These are phyloP conservation scores for Dipteronia sinensis DNA, from an alignment of 345 rosid species.

Conservation along the genomic window DNA sequence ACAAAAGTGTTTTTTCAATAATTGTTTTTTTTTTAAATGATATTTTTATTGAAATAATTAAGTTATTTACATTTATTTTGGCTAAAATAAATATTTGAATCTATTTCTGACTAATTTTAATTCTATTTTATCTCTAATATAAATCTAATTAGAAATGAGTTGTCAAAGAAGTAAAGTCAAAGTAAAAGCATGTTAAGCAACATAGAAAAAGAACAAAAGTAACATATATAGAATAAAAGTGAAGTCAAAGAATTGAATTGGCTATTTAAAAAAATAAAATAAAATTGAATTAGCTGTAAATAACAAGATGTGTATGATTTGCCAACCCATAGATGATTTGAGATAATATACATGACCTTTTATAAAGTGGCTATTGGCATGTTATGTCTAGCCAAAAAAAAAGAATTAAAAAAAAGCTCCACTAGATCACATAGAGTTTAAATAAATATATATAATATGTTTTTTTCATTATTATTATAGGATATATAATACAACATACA, in stretches of 20 bases:
- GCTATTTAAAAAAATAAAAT: neutral
- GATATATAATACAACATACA: neutral
- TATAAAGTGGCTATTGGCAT: constrained; percentile 4
- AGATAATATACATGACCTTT: neutral
- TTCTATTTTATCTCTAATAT: neutral
- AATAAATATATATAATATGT: too few species aligned
- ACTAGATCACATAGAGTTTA: too few species aligned
- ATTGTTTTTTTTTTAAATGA: too few species aligned
- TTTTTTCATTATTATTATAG: too few species aligned
- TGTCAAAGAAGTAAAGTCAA: constrained; percentile 21
- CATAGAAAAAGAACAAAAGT: neutral
- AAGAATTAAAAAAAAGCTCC: too few species aligned
- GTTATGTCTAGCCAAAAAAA: neutral
- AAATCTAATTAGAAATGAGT: neutral
- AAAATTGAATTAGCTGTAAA: neutral
- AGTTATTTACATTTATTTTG: too few species aligned
- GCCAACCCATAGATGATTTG: neutral
- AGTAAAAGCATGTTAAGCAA: constrained; percentile 11
- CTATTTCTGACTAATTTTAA: too few species aligned
- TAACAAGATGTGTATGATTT: neutral
- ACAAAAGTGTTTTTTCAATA: too few species aligned
- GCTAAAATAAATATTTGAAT: too few species aligned
- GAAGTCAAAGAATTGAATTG: neutral
- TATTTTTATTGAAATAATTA: too few species aligned
- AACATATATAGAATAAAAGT: neutral